phyloP scores from a whole-genome alignment of 1,284 basidiomycete genomes.

The Quambalaria eucalypti region DNA sequence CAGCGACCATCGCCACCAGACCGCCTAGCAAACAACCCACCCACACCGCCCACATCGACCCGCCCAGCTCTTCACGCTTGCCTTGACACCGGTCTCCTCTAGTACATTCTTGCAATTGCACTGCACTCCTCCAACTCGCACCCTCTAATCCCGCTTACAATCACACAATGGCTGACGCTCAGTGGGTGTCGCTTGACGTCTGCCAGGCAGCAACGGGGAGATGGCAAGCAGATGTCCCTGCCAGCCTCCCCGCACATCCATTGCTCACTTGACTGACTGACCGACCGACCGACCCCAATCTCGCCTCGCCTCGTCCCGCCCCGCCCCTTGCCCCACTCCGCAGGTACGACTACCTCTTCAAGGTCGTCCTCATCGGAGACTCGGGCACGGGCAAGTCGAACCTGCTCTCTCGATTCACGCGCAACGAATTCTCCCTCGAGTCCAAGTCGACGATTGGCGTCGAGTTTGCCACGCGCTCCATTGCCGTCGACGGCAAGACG shows the following conservation, averaged over 20 bases:
- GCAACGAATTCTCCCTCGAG: slow-evolving; percentile 98
- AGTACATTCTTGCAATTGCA: neutral
- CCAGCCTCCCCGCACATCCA: neutral
- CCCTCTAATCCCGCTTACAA: neutral
- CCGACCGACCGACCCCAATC: neutral
- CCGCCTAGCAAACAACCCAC: too few species aligned
- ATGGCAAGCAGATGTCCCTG: neutral
- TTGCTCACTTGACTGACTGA: too few species aligned
- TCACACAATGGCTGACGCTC: neutral
- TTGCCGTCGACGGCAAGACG: slow-evolving; percentile 89
- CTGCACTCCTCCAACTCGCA: neutral
- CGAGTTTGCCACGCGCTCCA: slow-evolving; percentile 94
- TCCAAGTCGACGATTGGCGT: slow-evolving; percentile 93
- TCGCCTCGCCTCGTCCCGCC: neutral
- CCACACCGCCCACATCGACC: too few species aligned
- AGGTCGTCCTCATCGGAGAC: slow-evolving; percentile 84
- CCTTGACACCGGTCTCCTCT: too few species aligned
- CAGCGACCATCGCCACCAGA: too few species aligned
- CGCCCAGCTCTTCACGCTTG: too few species aligned
- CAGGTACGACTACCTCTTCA: slow-evolving; percentile 37
- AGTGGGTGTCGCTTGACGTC: neutral
- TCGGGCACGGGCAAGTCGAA: slow-evolving; percentile 94
- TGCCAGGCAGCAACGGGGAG: neutral
- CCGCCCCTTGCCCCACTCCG: neutral
- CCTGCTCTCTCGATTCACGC: slow-evolving; percentile 62